Evolutionary conservation across 768 basidiomycete species (phyloP), one percentile per base, ranked within the genome.

Genomic region (Mycena kentingensis): DNA sequence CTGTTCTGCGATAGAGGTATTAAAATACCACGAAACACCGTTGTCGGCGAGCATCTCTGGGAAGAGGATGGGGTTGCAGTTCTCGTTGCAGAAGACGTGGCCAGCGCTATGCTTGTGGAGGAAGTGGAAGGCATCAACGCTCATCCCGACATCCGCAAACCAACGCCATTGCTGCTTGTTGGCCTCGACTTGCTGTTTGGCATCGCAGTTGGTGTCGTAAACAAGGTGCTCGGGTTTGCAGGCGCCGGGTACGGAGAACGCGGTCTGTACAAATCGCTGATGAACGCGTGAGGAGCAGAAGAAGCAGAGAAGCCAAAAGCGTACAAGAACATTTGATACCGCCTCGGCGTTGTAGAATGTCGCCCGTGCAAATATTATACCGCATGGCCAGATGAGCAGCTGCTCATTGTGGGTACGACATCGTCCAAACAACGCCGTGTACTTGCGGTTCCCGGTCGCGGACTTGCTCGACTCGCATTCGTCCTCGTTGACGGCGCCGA

Each of bases 1-100:
- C 52, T 71, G 69, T 54, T 74, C 72, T 11, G 70, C 69, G 1
- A 67, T 60, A 1, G 70, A 73, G 0, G 71, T 67, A 41, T 73
- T 73, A 62, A 63, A 67, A 31, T 52, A 66, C 65, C 63, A 66
- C 10, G 34, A 28, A 6, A 13, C 39, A 12, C 38, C 44, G 43
- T 45, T 49, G 4, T 32, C 31, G 31, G 19, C 18, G 31, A 58
- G 3, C 10, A 58, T 52, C 32, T 58, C 57, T 1, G 52, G 57
- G 28, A 13, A 50, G 16, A 19, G 21, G 11, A 6, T 18, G 15
- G 48, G 48, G 18, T 50, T 58, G 37, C 52, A 54, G 34, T 54
- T 8, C 24, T 49, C 26, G 19, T 54, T 46, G 31, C 57, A 58
- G 37, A 52, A 53, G 15, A 8, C 19, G 38, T 58, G 52, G 12